Conservation (phyloP, 805 yeast species). For the Teunomyces panamensis region DNA sequence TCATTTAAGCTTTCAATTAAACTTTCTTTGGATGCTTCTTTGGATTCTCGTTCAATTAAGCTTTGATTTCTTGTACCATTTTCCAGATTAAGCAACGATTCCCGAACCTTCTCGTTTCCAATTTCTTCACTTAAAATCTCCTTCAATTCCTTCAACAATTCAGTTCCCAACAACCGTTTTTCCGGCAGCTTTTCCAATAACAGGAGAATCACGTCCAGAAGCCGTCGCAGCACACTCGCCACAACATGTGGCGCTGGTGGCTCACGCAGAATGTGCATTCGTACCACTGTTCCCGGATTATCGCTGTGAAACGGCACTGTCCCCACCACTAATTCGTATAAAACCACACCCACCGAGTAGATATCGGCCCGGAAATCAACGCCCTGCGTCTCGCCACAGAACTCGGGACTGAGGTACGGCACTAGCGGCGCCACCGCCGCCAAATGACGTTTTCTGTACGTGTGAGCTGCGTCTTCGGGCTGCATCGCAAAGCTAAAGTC, state of each 20-base stretch:
- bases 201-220: constrained; percentile 41
- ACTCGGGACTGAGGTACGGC: constrained; percentile 52
- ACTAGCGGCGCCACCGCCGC: constrained; percentile 35
- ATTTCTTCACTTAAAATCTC: constrained; percentile 13
- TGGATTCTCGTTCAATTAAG: too few relatives aligned
- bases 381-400: constrained; percentile 36
- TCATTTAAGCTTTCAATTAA: too few relatives aligned
- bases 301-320: constrained; percentile 41
- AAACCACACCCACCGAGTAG: constrained; percentile 48
- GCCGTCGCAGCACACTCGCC: constrained; percentile 26
- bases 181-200: constrained; percentile 40
- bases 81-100: too few relatives aligned
- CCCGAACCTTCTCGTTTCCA: too few relatives aligned
- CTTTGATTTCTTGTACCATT: too few relatives aligned
- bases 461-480: constrained; percentile 40
- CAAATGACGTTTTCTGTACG: constrained; percentile 41
- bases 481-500: constrained; percentile 43
- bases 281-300: constrained; percentile 35
- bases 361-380: constrained; percentile 49
- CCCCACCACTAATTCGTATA: constrained; percentile 48
- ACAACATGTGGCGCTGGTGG: constrained; percentile 40
- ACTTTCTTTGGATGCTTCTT: too few relatives aligned
- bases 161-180: constrained; percentile 37
- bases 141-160: constrained; percentile 33
- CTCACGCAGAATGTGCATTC: constrained; percentile 38